Evolutionary conservation across 805 yeast species (phyloP).

Genomic region (Yarrowia sp.): DNA sequence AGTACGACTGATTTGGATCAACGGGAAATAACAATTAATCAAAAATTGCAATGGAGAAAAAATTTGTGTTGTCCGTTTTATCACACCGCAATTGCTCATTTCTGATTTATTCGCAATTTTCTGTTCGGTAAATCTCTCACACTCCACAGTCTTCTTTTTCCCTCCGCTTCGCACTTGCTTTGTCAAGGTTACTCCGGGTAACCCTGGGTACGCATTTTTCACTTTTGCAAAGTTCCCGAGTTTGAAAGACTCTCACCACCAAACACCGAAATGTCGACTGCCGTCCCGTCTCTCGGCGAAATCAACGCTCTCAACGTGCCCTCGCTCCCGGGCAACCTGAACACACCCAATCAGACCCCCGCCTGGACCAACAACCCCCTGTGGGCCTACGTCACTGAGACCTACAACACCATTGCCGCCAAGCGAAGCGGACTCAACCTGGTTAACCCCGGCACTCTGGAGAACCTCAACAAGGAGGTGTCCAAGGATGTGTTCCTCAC

Average conservation of each 20-base stretch:
- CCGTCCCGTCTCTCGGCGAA: slow-evolving; percentile 46
- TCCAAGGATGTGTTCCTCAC: slow-evolving; percentile 88
- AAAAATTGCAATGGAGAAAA: no score
- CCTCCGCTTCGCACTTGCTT: slow-evolving; percentile 23
- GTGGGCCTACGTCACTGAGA: slow-evolving; percentile 77
- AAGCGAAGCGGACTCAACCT: slow-evolving; percentile 85
- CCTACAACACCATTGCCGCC: slow-evolving; percentile 70
- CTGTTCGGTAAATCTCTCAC: no score
- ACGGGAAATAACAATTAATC: no score
- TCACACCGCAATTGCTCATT: no score
- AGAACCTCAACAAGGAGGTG: slow-evolving; percentile 91
- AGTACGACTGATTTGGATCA: no score
- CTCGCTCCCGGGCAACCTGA: slow-evolving; percentile 40
- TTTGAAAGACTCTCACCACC: slow-evolving; percentile 25
- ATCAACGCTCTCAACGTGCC: slow-evolving; percentile 43
- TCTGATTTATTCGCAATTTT: no score
- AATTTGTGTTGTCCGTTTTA: no score
- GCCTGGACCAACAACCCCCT: slow-evolving; percentile 84
- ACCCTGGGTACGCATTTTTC: slow-evolving; percentile 28
- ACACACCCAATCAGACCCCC: slow-evolving; percentile 40
- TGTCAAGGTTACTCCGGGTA: slow-evolving; percentile 35
- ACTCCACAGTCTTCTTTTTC: slow-evolving; percentile 8
- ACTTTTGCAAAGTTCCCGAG: slow-evolving; percentile 25
- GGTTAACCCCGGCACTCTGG: slow-evolving; percentile 92
- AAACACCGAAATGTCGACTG: slow-evolving; percentile 38